Evolutionary conservation across 805 yeast species (phyloP).

Genomic region (Cyberlindnera samutprakarnensis): DNA sequence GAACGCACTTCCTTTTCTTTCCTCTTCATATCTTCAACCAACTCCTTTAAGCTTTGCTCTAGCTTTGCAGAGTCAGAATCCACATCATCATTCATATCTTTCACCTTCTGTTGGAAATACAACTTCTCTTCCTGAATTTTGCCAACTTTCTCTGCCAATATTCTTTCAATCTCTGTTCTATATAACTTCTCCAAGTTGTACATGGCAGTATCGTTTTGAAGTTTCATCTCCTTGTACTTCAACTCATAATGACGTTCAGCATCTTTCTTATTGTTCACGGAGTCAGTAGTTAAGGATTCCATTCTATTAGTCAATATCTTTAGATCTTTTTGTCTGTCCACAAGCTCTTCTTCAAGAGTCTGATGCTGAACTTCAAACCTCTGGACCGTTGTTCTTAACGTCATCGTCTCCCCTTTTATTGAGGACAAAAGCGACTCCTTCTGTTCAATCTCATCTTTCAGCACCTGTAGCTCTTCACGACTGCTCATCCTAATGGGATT

Average conservation of each 20-base stretch:
- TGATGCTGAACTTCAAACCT: slow-evolving; percentile 30
- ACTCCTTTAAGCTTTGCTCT: slow-evolving; percentile 11
- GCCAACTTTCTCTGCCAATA: slow-evolving; percentile 28
- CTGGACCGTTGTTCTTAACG: slow-evolving; percentile 30
- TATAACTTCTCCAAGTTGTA: slow-evolving; percentile 28
- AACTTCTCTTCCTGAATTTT: slow-evolving; percentile 26
- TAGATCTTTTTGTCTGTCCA: slow-evolving; percentile 13
- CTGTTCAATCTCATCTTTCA: slow-evolving; percentile 7
- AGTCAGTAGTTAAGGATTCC: slow-evolving; percentile 21
- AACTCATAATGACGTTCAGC: slow-evolving; percentile 22
- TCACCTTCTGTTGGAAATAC: slow-evolving; percentile 22
- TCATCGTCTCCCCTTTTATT: slow-evolving; percentile 19
- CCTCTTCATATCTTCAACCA: slow-evolving; percentile 18
- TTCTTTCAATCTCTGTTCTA: slow-evolving; percentile 29
- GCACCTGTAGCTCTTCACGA: slow-evolving; percentile 9
- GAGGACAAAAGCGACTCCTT: slow-evolving; percentile 17
- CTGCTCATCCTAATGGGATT: no score
- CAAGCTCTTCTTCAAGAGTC: slow-evolving; percentile 22
- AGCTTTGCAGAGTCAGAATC: slow-evolving; percentile 16
- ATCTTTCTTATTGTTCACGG: slow-evolving; percentile 20
- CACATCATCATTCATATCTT: slow-evolving; percentile 22
- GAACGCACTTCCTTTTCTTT: slow-evolving; percentile 18
- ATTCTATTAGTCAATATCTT: slow-evolving; percentile 26
- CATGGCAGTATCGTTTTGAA: slow-evolving; percentile 30
- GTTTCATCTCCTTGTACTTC: slow-evolving; percentile 24